These are phyloP conservation scores for Aspergillus ruber DNA, from an alignment of 2,329 filamentous ascomycete genomes.

Conservation along the genomic window DNA sequence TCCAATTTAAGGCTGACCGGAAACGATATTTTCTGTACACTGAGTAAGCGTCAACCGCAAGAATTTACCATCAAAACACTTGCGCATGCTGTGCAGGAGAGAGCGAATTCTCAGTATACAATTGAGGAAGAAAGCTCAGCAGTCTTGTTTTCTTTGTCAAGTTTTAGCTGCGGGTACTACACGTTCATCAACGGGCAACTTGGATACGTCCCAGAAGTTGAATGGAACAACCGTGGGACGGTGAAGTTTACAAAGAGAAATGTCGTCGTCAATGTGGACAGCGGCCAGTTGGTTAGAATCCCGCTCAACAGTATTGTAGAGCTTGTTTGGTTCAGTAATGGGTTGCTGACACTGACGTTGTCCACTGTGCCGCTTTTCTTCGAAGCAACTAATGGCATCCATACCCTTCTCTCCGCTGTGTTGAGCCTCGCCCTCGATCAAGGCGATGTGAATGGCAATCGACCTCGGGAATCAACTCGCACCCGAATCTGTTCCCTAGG, in stretches of 20 bases:
- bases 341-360: constrained; percentile 46
- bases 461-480: neutral
- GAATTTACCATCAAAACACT: constrained; percentile 32
- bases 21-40: constrained; percentile 16
- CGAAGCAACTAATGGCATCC: constrained; percentile 3
- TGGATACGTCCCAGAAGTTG: constrained; percentile 32
- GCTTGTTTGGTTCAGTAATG: constrained; percentile 35
- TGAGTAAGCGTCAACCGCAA: constrained; percentile 34
- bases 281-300: constrained; percentile 41
- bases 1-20: constrained; percentile 15
- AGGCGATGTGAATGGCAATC: neutral
- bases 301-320: constrained; percentile 46
- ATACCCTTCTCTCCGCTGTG: neutral
- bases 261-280: constrained; percentile 35
- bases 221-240: constrained; percentile 7
- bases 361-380: constrained; percentile 49
- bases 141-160: constrained; percentile 4
- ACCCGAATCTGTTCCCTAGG: constrained; percentile 5
- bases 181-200: constrained; percentile 33
- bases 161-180: constrained; percentile 44
- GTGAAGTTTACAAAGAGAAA: constrained; percentile 39
- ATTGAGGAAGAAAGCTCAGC: constrained; percentile 11
- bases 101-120: constrained; percentile 5
- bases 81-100: constrained; percentile 22
- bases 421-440: neutral